Evolutionary conservation across 805 yeast species (phyloP).

Genomic region (Pichia insulana): DNA sequence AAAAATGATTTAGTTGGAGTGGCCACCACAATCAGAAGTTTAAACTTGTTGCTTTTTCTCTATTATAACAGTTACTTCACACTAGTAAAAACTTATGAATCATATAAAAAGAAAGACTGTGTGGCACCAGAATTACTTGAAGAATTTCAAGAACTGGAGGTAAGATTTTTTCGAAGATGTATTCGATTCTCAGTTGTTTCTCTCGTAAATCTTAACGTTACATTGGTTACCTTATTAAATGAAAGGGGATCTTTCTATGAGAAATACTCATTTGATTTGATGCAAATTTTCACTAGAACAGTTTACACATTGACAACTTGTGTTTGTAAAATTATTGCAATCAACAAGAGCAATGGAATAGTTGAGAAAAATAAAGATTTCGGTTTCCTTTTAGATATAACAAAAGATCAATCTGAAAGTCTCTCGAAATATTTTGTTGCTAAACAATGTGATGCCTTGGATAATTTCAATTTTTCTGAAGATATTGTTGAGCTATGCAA

Average conservation of each 20-base stretch:
- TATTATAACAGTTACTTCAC: conserved; percentile 14
- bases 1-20: conserved; percentile 6
- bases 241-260: conserved; percentile 9
- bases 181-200: conserved; percentile 13
- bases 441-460: neutral
- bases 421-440: conserved; percentile 5
- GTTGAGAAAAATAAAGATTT: neutral
- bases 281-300: conserved; percentile 17
- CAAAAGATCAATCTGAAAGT: conserved; percentile 2
- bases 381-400: conserved; percentile 8
- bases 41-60: conserved; percentile 17
- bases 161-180: conserved; percentile 14
- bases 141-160: conserved; percentile 12
- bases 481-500: conserved; percentile 4
- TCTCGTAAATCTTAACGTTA: conserved; percentile 15
- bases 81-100: conserved; percentile 2
- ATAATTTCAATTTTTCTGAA: neutral
- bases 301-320: conserved; percentile 12
- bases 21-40: conserved; percentile 8
- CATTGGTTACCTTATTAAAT: conserved; percentile 9
- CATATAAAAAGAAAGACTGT: neutral
- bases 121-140: neutral
- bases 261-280: conserved; percentile 18
- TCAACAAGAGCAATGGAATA: conserved; percentile 2
- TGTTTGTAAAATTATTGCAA: conserved; percentile 11